phyloP scores from a whole-genome alignment of 1,284 basidiomycete genomes.

The Ganoderma leucocontextum region DNA sequence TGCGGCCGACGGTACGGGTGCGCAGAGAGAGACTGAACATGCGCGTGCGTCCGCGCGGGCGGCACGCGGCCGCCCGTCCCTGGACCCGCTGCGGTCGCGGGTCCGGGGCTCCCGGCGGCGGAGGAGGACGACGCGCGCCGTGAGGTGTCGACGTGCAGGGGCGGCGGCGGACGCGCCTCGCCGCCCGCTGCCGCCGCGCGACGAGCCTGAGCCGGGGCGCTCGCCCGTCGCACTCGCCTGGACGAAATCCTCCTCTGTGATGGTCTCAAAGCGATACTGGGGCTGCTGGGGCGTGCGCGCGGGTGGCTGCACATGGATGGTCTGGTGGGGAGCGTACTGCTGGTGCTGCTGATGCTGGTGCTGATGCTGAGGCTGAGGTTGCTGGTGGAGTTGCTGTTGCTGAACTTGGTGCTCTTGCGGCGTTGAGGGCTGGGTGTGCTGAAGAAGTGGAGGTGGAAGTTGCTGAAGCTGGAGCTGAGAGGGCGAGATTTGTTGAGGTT shows the following conservation, averaged over 20 bases:
- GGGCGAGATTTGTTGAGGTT: constrained; percentile 26
- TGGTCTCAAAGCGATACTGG: constrained; percentile 43
- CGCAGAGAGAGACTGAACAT: constrained; percentile 27
- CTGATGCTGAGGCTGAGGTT: constrained; percentile 17
- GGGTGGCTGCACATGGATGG: constrained; percentile 37
- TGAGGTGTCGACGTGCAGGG: constrained; percentile 32
- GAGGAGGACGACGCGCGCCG: constrained; percentile 30
- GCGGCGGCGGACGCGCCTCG: constrained; percentile 34
- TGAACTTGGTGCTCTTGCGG: constrained; percentile 22
- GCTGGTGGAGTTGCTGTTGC: constrained; percentile 21
- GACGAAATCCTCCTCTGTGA: constrained; percentile 39
- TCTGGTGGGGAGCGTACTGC: constrained; percentile 29
- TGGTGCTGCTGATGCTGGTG: constrained; percentile 23
- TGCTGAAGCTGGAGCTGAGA: constrained; percentile 29
- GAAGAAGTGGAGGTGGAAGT: constrained; percentile 21
- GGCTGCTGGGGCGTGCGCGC: constrained; percentile 26
- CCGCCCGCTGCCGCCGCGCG: constrained; percentile 14
- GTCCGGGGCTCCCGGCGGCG: constrained; percentile 28
- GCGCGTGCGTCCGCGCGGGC: constrained; percentile 32
- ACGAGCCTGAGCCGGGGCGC: constrained; percentile 21
- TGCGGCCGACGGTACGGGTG: constrained; percentile 42
- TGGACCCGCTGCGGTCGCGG: constrained; percentile 29
- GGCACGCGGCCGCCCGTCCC: constrained; percentile 35
- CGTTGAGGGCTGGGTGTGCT: constrained; percentile 18
- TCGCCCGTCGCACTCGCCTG: constrained; percentile 27